Base-by-base conservation (phyloP, 768 basidiomycete species). In the Fomitopsis serialis region DNA sequence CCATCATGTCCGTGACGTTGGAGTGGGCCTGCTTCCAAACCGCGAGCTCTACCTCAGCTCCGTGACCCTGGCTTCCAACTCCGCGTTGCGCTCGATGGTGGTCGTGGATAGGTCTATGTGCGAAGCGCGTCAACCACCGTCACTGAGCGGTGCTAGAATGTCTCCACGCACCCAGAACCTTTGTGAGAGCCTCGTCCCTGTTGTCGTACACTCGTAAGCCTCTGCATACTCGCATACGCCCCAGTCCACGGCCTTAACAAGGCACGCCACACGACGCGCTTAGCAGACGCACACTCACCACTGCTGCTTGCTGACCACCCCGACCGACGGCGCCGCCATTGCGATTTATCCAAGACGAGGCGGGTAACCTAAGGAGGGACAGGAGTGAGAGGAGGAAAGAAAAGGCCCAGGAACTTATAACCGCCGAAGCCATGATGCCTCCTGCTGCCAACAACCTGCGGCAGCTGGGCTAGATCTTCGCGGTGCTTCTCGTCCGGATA, bases 11-110 rank as follows among this genome's bases (percentile, higher is more conserved):
- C 48, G 84, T 69, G 24, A 78, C 78, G 43, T 75, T 75, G 15
- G 83, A 71, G 64, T 87, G 85, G 22, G 85, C 86, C 61, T 80
- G 79, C 67, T 85, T 87, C 84, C 84, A 86, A 23, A 85, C 78
- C 19, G 74, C 71, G 24, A 88, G 71, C 68, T 90, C 87, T 40
- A 81, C 70, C 64, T 89, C 85, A 89, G 75, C 59, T 87, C 85
- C 32, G 77, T 72, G 45, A 89, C 77, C 54, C 82, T 78, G 46
- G 71, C 75, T 69, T 87, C 84, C 19, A 90, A 73, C 58, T 82
- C 80, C 43, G 71, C 64, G 62, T 87, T 86, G 44, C 79, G 78
- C 61, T 82, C 78, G 60, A 87, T 65, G 13, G 86, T 89, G 44
- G 75, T 73, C 36, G 74, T 74, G 37, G 86, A 87, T 52, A 88